phyloP scores from a whole-genome alignment of 305 asterid species.

The Fraxinus paxiana region DNA sequence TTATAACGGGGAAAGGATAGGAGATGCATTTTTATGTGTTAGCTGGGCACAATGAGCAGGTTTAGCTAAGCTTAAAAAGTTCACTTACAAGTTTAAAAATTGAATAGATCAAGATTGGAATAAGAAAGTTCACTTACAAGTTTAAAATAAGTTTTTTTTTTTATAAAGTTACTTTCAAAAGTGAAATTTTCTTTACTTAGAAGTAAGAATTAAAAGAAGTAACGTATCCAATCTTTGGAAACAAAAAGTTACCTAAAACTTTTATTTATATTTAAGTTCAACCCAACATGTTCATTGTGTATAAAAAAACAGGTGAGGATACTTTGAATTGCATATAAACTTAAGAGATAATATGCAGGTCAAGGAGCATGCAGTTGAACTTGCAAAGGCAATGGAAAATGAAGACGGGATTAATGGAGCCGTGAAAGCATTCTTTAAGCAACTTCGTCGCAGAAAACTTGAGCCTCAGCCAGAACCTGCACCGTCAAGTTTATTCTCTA shows the following conservation, averaged over 20 bases:
- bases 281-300: neutral
- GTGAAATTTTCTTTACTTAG: neutral
- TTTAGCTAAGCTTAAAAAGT: neutral
- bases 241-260: neutral
- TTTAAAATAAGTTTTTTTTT: neutral
- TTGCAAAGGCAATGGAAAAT: slow-evolving; percentile 84
- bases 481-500: slow-evolving; percentile 45
- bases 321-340: slow-evolving; percentile 8
- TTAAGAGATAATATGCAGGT: slow-evolving; percentile 49
- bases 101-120: neutral
- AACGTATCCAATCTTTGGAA: neutral
- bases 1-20: neutral
- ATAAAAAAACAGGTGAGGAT: neutral
- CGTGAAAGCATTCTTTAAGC: slow-evolving; percentile 82
- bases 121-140: neutral
- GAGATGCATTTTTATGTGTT: neutral
- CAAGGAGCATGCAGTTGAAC: slow-evolving; percentile 74
- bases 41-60: neutral
- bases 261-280: neutral
- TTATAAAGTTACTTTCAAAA: neutral
- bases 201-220: neutral
- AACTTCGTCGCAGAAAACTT: slow-evolving; percentile 51
- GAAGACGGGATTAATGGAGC: slow-evolving; percentile 97
- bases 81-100: neutral
- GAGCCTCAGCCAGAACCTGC: slow-evolving; percentile 47